Conservation (phyloP, 306 rosid genomes). For the Corylus avellana region DNA sequence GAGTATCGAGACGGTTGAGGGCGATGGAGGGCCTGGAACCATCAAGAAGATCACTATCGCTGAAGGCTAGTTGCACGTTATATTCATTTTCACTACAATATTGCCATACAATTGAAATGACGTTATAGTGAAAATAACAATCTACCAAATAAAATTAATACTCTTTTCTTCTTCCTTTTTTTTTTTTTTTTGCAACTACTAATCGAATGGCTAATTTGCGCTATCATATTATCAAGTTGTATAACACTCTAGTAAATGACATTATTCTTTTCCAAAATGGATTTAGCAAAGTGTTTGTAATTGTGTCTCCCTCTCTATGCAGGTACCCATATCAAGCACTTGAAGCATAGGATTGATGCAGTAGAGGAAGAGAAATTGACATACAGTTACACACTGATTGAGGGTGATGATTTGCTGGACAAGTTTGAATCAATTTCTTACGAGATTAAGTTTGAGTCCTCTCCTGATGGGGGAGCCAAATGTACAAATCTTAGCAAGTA, state of each 20-base stretch:
- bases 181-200: too few relatives aligned
- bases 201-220: too few relatives aligned
- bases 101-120: too few relatives aligned
- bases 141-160: too few relatives aligned
- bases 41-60: slow-evolving; percentile 54
- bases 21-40: slow-evolving; percentile 72
- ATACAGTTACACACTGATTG: slow-evolving; percentile 31
- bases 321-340: slow-evolving; percentile 26
- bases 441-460: slow-evolving; percentile 38
- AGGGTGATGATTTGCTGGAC: slow-evolving; percentile 29
- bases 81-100: not conserved
- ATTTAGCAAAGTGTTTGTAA: too few relatives aligned
- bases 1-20: slow-evolving; percentile 48
- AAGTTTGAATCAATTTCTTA: slow-evolving; percentile 32
- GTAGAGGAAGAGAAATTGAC: slow-evolving; percentile 35
- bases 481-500: slow-evolving; percentile 26
- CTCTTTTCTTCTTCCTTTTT: too few relatives aligned
- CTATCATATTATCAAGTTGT: too few relatives aligned
- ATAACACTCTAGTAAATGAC: too few relatives aligned
- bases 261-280: too few relatives aligned
- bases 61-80: slow-evolving; percentile 40
- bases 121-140: too few relatives aligned
- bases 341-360: slow-evolving; percentile 46
- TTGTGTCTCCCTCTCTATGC: not conserved
- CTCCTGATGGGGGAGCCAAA: slow-evolving; percentile 34